Evolutionary conservation across 345 rosid genomes (phyloP), one percentile per base, ranked within the genome.

Genomic region (Eucalyptus cloeziana): DNA sequence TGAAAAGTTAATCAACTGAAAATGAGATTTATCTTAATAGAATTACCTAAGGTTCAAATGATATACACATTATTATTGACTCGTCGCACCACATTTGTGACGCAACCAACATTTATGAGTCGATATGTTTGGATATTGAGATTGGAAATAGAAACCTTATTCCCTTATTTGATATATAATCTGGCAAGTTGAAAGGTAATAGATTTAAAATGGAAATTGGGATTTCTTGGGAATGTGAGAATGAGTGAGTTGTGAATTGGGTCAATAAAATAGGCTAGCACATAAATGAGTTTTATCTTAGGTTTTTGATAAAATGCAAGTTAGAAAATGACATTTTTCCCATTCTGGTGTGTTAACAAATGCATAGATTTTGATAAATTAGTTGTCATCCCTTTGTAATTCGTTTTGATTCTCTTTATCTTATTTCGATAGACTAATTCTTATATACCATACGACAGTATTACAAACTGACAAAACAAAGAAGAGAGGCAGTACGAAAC

Each of bases 381-480:
- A 54, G 60, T 54, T 54, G 5, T 3, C 43, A 31, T 69, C 5
- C 79, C 4, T 31, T 31, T 7, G 9, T 69, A 69, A 31, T 16
- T 69, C 7, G 2, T 15, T 16, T 0, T 17, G 7, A 69, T 31
- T 4, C 19, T 4, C 5, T 69, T 4, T 33, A 16, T 31, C 24
- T 69, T 69, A 31, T 69, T 69, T 69, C 6, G 7, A 33, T 67
- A 69, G 79, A 33, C 5, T 69, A 7, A 31, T 31, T n/a, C 71
- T 30, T 6, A 30, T 64, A n/a, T n/a, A n/a, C 0, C 2, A 30
- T 64, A 30, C 2, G 10, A 30, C 1, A 1, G 5, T 30, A 64
- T 30, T 13, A 13, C 33, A 64, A 30, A 14, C 71, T 30, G 14
- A 2, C 7, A 31, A 64, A 69, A 31, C 43, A 69, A 17, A 64